Percentiles rank a stretch among this genome's conserved stretches.
These are phyloP conservation scores for Saccharata proteae DNA, from an alignment of 2,329 filamentous ascomycete genomes.

Conservation along the genomic window DNA sequence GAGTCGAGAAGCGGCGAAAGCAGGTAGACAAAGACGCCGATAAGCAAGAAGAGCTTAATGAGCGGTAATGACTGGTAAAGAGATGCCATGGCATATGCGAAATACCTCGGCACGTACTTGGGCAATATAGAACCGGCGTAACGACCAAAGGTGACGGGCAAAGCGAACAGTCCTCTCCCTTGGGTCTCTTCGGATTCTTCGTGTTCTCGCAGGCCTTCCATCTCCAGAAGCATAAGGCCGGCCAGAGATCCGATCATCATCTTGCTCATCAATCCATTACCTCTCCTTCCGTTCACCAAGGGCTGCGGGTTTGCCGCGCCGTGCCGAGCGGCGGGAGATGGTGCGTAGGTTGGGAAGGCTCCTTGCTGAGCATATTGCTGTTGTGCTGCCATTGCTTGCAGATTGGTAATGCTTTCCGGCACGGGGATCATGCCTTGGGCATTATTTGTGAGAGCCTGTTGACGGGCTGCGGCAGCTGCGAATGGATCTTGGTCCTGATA, in stretches of 20 bases:
- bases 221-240: slow-evolving; percentile 76
- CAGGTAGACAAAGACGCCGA: slow-evolving; percentile 44
- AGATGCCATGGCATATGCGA: slow-evolving; percentile 11
- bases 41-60: slow-evolving; percentile 37
- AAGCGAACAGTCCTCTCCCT: slow-evolving; percentile 29
- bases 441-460: slow-evolving; percentile 11
- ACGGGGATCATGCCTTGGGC: slow-evolving; percentile 29
- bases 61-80: slow-evolving; percentile 26
- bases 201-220: slow-evolving; percentile 57
- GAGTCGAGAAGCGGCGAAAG: slow-evolving; percentile 45
- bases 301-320: slow-evolving; percentile 15
- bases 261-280: slow-evolving; percentile 50
- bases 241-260: slow-evolving; percentile 89
- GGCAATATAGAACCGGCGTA: slow-evolving; percentile 18
- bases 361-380: slow-evolving; percentile 21
- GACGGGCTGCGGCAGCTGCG: slow-evolving; percentile 11
- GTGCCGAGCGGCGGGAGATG: slow-evolving; percentile 12
- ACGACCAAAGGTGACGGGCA: slow-evolving; percentile 24
- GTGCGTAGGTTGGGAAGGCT: slow-evolving; percentile 22
- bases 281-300: slow-evolving; percentile 29
- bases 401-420: slow-evolving; percentile 28
- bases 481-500: slow-evolving; percentile 26
- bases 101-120: slow-evolving; percentile 14
- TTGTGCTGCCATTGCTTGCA: slow-evolving; percentile 20
- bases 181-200: slow-evolving; percentile 40